A percentile compares a stretch with the other conserved stretches of the same genome.
Conservation (phyloP, 148 eudicot genomes). For the Bassia scoparia region DNA sequence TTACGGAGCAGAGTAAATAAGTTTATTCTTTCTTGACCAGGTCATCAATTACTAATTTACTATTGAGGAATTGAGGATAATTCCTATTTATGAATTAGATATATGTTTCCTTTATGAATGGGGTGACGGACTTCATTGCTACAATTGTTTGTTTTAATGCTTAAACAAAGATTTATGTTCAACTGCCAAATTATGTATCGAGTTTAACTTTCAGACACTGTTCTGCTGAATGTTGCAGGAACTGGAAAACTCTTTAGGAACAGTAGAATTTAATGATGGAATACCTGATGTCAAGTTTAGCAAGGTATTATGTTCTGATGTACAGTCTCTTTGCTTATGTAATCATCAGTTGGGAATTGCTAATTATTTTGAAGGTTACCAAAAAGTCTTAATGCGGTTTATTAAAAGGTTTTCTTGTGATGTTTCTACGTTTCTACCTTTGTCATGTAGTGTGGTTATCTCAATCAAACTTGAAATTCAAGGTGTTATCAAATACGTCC, state of each 20-base stretch:
- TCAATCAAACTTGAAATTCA: not conserved
- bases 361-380: not conserved
- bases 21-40: not conserved
- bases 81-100: not conserved
- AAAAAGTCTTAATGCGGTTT: not conserved
- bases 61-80: too few species aligned
- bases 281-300: conserved; percentile 95
- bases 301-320: conserved; percentile 44
- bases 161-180: not conserved
- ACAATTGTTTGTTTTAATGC: not conserved
- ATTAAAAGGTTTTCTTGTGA: not conserved
- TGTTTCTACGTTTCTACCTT: not conserved
- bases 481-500: not conserved
- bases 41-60: not conserved
- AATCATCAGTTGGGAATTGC: not conserved
- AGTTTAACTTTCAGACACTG: not conserved
- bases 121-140: not conserved
- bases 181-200: not conserved
- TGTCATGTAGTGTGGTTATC: not conserved
- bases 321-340: not conserved
- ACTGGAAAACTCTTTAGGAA: conserved; percentile 77
- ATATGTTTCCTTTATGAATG: not conserved
- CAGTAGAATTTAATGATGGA: conserved; percentile 68
- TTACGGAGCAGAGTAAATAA: not conserved
- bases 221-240: conserved; percentile 50